Base-by-base conservation (phyloP, 768 basidiomycete genomes). In the Chalciporus piperatus region DNA sequence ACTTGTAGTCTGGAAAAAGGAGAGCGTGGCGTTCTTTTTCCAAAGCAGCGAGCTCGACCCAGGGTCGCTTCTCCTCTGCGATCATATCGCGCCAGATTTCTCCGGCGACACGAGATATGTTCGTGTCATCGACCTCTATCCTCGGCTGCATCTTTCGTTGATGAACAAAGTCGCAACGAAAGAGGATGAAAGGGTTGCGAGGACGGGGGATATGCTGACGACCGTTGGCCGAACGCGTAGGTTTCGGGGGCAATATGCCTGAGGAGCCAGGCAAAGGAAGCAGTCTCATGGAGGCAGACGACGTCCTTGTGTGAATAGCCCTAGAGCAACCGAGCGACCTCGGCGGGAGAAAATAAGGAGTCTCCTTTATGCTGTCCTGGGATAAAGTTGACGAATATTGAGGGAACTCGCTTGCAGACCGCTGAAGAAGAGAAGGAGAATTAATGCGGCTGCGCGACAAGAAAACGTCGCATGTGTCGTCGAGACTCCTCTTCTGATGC, bases 101-200 rank as follows among this genome's bases (percentile, higher is more conserved):
- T 0, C 85, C 88, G 0, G 82, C 85, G 49, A 84, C 80, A 47
- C 83, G 76, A 4, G 80, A 83, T 47, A 89, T 78, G 58, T 87
- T 85, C 51, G 82, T 78, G 62, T 89, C 85, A 58, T 88, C 79
- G 14, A 74, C 74, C 64, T 87, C 83, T 3, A 82, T 77, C 38
- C 72, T 67, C 10, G 72, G 63, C 0, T 84, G 80, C 42, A 80
- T 72, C 54, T 80, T 76, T 47, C 81, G 76, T 55, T 85, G 81
- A 45, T 80, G 76, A 14, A 86, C 82, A 47, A 87, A 82, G 62
- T 89, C 81, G 62, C 81, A 86, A 38, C 89, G 78, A 64, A 88
- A 91, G 55, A 90, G 77, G 57, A 91, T 89, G 69, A 91, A 91
- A 0, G 87, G 83, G 65, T 90, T 90, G 14, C 83, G 74, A 0